Evolutionary conservation across 495 filamentous ascomycete genomes (phyloP).

Genomic region (Xanthoparmelia taractica): DNA sequence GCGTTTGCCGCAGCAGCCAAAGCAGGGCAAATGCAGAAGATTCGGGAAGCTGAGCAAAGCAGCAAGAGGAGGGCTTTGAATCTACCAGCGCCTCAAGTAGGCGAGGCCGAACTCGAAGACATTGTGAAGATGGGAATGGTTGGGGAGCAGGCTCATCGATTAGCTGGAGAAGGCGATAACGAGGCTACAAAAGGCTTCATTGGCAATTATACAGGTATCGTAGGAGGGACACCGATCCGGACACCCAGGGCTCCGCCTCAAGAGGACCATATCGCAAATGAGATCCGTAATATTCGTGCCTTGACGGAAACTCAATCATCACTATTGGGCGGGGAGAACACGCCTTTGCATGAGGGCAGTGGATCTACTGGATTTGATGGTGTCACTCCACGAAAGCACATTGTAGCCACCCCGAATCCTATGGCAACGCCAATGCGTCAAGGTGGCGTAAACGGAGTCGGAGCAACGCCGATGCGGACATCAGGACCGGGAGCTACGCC

Average conservation of each 20-base stretch:
- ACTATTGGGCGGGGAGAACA: slow-evolving; percentile 88
- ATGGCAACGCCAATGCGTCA: slow-evolving; percentile 83
- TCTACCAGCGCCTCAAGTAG: slow-evolving; percentile 82
- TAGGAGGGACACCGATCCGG: slow-evolving; percentile 77
- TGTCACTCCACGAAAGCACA: slow-evolving; percentile 69
- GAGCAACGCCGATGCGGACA: slow-evolving; percentile 60
- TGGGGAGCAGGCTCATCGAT: slow-evolving; percentile 73
- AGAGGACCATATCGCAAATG: slow-evolving; percentile 92
- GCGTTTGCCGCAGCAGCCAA: slow-evolving; percentile 82
- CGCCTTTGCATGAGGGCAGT: slow-evolving; percentile 70
- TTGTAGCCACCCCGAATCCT: slow-evolving; percentile 85
- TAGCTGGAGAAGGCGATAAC: slow-evolving; percentile 72
- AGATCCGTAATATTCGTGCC: slow-evolving; percentile 88
- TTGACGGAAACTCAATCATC: slow-evolving; percentile 95
- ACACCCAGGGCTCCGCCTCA: slow-evolving; percentile 85
- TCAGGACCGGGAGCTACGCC: slow-evolving; percentile 71
- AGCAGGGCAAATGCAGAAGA: slow-evolving; percentile 90
- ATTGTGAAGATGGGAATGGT: slow-evolving; percentile 99
- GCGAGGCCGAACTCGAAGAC: slow-evolving; percentile 87
- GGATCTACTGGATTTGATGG: slow-evolving; percentile 86
- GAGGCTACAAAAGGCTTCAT: slow-evolving; percentile 78
- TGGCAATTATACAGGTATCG: slow-evolving; percentile 73
- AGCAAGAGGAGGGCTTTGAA: slow-evolving; percentile 77
- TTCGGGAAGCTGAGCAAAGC: slow-evolving; percentile 92
- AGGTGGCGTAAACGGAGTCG: slow-evolving; percentile 52